These are phyloP conservation scores for Fistulifera solaris DNA, from an alignment of 108 stramenopile genomes.

Conservation along the genomic window DNA sequence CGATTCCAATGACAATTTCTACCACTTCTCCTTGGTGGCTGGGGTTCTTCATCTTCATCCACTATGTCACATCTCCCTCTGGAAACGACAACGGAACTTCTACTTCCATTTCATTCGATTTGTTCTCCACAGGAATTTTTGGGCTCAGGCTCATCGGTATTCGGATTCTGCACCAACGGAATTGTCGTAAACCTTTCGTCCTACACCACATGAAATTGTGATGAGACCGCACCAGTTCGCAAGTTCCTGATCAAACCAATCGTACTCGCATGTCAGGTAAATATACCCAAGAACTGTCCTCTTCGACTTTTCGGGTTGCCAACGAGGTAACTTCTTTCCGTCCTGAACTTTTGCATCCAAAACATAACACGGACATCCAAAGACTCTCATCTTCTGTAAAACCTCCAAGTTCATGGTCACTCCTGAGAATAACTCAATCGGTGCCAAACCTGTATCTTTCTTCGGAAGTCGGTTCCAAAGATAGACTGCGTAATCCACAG, in stretches of 20 bases:
- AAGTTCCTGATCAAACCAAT: constrained; percentile 36
- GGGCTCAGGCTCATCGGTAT: too few species aligned
- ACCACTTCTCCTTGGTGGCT: too few species aligned
- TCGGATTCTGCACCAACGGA: too few species aligned
- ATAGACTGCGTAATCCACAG: constrained; percentile 30
- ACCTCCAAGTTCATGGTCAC: not conserved
- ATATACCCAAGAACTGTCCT: constrained; percentile 23
- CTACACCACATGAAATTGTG: constrained; percentile 43
- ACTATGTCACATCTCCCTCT: too few species aligned
- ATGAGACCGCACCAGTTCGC: constrained; percentile 18
- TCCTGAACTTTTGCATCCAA: constrained; percentile 19
- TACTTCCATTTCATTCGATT: too few species aligned
- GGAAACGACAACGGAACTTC: too few species aligned
- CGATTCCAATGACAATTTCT: too few species aligned
- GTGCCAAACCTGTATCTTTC: constrained; percentile 10
- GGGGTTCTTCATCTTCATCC: too few species aligned
- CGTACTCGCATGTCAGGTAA: constrained; percentile 22
- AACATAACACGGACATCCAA: constrained; percentile 15
- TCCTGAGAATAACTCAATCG: constrained; percentile 17
- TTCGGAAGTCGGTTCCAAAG: constrained; percentile 26
- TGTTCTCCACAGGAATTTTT: too few species aligned
- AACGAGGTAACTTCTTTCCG: constrained; percentile 29
- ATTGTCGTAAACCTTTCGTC: constrained; percentile 32
- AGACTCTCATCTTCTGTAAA: constrained; percentile 4
- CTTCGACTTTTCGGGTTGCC: constrained; percentile 9